Evolutionary conservation across 73 alveolate genomes (phyloP).

Genomic region (Paraurostyla sp.): DNA sequence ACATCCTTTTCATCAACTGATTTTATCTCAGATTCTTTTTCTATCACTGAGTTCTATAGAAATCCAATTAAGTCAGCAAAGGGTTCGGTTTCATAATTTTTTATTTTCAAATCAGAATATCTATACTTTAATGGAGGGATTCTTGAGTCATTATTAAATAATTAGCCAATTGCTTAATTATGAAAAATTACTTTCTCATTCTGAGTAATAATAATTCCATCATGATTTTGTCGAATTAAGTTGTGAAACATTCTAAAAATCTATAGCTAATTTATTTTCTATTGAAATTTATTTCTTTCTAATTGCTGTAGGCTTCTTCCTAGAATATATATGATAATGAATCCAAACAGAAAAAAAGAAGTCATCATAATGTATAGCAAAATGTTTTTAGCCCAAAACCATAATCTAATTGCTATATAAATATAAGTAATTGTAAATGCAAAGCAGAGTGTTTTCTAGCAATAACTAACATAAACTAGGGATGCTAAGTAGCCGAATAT

Average conservation of each 20-base stretch:
- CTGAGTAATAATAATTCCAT: slow-evolving; percentile 38
- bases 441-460: not conserved
- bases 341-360: not conserved
- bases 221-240: not conserved
- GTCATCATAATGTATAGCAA: not conserved
- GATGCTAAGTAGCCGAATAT: not conserved
- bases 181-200: not conserved
- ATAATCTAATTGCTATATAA: not conserved
- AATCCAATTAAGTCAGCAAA: too few relatives aligned
- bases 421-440: not conserved
- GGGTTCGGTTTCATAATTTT: too few relatives aligned
- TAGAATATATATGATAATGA: not conserved
- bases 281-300: slow-evolving; percentile 17
- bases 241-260: not conserved
- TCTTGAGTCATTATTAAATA: too few relatives aligned
- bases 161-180: too few relatives aligned
- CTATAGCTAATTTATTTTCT: not conserved
- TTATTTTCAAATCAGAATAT: too few relatives aligned
- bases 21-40: too few relatives aligned
- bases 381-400: not conserved
- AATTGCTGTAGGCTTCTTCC: not conserved
- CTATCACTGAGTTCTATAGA: too few relatives aligned
- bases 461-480: not conserved
- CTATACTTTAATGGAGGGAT: too few relatives aligned
- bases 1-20: too few relatives aligned